Conservation (phyloP, 106 monocot species). For the Phalaenopsis equestris region DNA sequence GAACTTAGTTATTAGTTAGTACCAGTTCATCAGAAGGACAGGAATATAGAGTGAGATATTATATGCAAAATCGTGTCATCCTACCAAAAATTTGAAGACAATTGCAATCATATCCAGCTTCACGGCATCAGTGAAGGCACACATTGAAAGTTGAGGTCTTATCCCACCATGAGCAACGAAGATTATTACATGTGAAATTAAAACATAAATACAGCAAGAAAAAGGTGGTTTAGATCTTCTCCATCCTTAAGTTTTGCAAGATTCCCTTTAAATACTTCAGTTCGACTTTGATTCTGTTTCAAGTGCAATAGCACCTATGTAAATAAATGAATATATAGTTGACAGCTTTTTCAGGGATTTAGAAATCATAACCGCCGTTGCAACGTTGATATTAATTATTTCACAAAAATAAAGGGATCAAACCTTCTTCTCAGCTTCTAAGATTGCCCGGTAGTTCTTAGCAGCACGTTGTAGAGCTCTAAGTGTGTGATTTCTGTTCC, state of each 20-base stretch:
- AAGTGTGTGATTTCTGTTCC: slow-evolving; percentile 96
- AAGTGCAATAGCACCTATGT: background rate
- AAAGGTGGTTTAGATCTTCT: background rate
- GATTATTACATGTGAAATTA: background rate
- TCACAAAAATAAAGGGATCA: background rate
- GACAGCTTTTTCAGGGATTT: background rate
- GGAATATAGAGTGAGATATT: too few species aligned
- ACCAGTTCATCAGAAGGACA: too few species aligned
- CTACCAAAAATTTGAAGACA: background rate
- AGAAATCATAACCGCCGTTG: background rate
- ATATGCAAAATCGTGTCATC: background rate
- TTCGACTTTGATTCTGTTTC: background rate
- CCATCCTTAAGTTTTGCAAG: background rate
- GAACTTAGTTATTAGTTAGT: too few species aligned
- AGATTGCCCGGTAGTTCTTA: slow-evolving; percentile 67
- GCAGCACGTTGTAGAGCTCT: slow-evolving; percentile 74
- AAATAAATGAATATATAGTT: background rate
- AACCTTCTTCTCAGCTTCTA: slow-evolving; percentile 92
- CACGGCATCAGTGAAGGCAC: background rate
- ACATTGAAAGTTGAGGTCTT: background rate
- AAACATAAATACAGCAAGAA: background rate
- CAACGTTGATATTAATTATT: background rate
- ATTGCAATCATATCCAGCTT: background rate
- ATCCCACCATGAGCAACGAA: background rate
- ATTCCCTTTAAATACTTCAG: background rate